Percentiles rank a stretch among this genome's conserved stretches.
These are phyloP conservation scores for Aspergillus sp. DNA, from an alignment of 2,329 filamentous ascomycete species.

Conservation along the genomic window DNA sequence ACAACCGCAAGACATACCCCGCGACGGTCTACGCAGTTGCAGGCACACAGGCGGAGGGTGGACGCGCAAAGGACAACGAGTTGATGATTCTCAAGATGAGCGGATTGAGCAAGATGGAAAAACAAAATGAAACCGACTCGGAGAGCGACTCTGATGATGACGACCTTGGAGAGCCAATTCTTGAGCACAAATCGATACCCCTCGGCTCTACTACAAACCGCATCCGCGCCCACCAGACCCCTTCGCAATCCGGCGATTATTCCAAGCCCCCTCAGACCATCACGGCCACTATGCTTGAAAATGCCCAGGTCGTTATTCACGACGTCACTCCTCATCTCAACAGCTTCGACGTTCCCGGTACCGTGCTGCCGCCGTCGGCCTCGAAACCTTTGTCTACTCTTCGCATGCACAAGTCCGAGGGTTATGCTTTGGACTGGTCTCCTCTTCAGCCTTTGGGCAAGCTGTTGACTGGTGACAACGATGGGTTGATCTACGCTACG, in stretches of 20 bases:
- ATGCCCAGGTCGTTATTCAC: conserved; percentile 82
- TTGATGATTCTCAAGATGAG: conserved; percentile 96
- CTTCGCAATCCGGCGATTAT: conserved; percentile 58
- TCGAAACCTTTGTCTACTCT: conserved; percentile 86
- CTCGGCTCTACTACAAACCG: conserved; percentile 87
- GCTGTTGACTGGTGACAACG: conserved; percentile 85
- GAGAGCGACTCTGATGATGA: conserved; percentile 70
- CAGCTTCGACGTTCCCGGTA: conserved; percentile 86
- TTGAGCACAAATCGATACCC: conserved; percentile 87
- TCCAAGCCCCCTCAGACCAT: conserved; percentile 73
- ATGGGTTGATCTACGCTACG: conserved; percentile 84
- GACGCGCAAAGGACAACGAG: conserved; percentile 77
- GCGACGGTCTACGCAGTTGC: conserved; percentile 92
- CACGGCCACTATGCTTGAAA: conserved; percentile 89
- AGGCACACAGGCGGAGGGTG: conserved; percentile 82
- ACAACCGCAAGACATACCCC: conserved; percentile 87
- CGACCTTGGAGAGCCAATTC: conserved; percentile 76
- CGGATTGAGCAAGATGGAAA: conserved; percentile 81
- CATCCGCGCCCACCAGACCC: conserved; percentile 79
- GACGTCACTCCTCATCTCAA: conserved; percentile 85
- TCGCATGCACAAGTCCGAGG: conserved; percentile 85
- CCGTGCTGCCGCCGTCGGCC: conserved; percentile 71
- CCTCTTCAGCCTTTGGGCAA: conserved; percentile 74
- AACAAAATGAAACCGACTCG: conserved; percentile 62
- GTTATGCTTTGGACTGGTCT: conserved; percentile 97